These are phyloP conservation scores for Cafeteria roenbergensis DNA, from an alignment of 108 stramenopile genomes.

Conservation along the genomic window DNA sequence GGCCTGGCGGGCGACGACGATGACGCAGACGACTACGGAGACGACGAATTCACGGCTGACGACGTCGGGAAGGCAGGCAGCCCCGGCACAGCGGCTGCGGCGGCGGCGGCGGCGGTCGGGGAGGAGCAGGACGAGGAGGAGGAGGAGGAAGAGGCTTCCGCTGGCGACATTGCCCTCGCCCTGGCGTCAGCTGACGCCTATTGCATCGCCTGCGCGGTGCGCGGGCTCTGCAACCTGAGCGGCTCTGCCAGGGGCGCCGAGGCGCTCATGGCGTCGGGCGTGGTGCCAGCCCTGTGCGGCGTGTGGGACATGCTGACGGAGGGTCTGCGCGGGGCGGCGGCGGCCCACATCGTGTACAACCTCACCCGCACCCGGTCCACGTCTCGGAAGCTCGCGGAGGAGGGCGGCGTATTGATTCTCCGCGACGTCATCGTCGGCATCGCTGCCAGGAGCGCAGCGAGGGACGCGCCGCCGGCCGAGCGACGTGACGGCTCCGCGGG, in stretches of 20 bases:
- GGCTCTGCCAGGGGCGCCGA: neutral
- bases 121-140: neutral
- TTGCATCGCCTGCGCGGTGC: neutral
- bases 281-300: neutral
- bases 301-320: slow-evolving; percentile 3
- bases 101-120: neutral
- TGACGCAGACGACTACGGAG: neutral
- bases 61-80: neutral
- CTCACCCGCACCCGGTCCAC: neutral
- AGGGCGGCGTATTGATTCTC: neutral
- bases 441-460: no score
- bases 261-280: neutral
- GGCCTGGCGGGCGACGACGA: neutral
- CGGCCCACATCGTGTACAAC: neutral
- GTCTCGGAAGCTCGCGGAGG: neutral
- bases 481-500: no score
- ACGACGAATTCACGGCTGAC: neutral
- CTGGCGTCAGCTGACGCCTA: neutral
- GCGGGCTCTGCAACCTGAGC: neutral
- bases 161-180: neutral
- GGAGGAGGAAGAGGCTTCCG: neutral
- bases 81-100: neutral
- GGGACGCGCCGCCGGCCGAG: no score
- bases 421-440: neutral
- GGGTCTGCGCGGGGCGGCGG: neutral